Conservation (phyloP, 352 stramenopile genomes). For the Phytophthora fragariaefolia region DNA sequence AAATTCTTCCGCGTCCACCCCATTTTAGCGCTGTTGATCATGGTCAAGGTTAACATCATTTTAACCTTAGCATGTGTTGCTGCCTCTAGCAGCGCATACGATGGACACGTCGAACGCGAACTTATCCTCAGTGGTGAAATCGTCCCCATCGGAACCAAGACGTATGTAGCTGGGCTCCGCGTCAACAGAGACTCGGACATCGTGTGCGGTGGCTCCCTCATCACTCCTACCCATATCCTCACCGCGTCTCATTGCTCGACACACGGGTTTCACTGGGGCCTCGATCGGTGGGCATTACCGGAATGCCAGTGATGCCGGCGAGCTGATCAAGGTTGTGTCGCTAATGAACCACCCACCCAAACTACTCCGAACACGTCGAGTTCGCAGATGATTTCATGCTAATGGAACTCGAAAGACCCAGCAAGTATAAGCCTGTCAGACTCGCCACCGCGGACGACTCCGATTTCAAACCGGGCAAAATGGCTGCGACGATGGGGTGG, state of each 20-base stretch:
- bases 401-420: slow-evolving; percentile 44
- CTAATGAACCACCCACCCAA: slow-evolving; percentile 24
- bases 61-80: not conserved
- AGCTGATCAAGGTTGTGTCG: slow-evolving; percentile 25
- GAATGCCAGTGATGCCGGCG: slow-evolving; percentile 20
- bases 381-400: slow-evolving; percentile 46
- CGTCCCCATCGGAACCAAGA: slow-evolving; percentile 41
- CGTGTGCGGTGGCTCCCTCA: slow-evolving; percentile 21
- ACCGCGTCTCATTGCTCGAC: slow-evolving; percentile 13
- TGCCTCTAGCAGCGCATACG: not conserved
- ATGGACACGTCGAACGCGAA: slow-evolving; percentile 10
- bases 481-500: slow-evolving; percentile 42
- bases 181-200: slow-evolving; percentile 5
- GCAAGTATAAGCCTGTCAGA: slow-evolving; percentile 40
- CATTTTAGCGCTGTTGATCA: too few species aligned
- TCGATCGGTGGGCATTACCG: slow-evolving; percentile 15
- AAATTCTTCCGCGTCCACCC: not conserved
- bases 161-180: slow-evolving; percentile 35
- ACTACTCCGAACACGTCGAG: slow-evolving; percentile 15
- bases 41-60: not conserved
- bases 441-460: slow-evolving; percentile 33
- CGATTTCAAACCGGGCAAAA: slow-evolving; percentile 33
- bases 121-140: slow-evolving; percentile 45
- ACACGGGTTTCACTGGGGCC: slow-evolving; percentile 2
- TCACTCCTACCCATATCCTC: slow-evolving; percentile 21